phyloP scores from a whole-genome alignment of 2,329 filamentous ascomycete genomes.

The Phialemonium atrogriseum region DNA sequence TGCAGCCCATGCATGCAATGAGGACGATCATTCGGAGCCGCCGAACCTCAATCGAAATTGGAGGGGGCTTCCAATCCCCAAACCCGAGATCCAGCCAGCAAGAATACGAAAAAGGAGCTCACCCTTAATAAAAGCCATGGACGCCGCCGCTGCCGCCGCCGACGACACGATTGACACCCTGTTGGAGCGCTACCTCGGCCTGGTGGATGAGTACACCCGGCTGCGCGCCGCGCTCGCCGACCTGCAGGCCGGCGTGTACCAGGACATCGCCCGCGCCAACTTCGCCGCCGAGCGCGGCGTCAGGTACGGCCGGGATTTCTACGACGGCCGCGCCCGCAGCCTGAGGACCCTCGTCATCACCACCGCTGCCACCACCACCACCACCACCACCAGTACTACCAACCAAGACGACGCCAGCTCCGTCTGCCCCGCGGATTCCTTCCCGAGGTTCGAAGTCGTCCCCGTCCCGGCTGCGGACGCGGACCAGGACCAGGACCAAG shows the following conservation, averaged over 20 bases:
- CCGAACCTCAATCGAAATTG: constrained; percentile 5
- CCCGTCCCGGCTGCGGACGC: neutral
- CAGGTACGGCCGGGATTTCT: constrained; percentile 61
- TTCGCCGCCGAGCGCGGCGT: constrained; percentile 57
- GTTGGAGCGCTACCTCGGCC: constrained; percentile 55
- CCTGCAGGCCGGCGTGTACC: constrained; percentile 47
- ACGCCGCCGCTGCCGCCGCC: no score
- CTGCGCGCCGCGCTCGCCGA: constrained; percentile 46
- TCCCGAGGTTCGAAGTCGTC: no score
- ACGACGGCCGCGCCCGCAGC: constrained; percentile 62
- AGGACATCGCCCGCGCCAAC: constrained; percentile 64
- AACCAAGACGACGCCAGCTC: neutral
- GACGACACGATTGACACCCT: constrained; percentile 48
- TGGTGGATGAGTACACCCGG: constrained; percentile 59
- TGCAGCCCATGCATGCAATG: no score
- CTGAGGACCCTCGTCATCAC: constrained; percentile 22
- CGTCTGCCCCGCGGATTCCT: neutral
- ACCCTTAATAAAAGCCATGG: no score
- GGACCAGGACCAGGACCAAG: no score
- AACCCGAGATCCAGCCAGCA: no score
- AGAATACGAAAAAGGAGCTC: no score
- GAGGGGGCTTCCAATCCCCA: no score
- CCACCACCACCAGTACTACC: constrained; percentile 3
- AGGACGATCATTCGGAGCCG: no score
- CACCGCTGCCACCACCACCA: neutral